Base-by-base conservation (phyloP, 352 stramenopile genomes). In the Globisporangium mamillatum region DNA sequence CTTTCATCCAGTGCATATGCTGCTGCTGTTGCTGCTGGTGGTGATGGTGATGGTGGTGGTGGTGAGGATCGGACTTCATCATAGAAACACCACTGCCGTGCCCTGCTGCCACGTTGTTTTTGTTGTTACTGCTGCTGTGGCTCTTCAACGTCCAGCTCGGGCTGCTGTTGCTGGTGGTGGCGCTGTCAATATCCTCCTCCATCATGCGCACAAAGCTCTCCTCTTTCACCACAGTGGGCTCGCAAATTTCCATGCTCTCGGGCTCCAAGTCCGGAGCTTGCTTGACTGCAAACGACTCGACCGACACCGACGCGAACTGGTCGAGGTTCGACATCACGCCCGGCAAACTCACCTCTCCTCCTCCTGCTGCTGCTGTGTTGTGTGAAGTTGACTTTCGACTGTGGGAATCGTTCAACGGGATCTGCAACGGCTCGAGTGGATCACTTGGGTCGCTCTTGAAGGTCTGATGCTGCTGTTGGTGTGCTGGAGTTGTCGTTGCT, bases 1-100 rank as follows among this genome's bases (percentile, higher is more conserved):
- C 63, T 24, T 73, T 73, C 62, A 64, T 54, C 67, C 67, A 73
- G 14, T 66, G 56, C 54, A 69, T 38, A 8, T 69, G 50, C 20
- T 61, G 50, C 7, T 60, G 29, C 20, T 54, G 22, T 24, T 24
- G 22, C 22, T 24, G 22, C 22, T 24, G 22, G 0, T 24, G 22
- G 22, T 24, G 22, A 24, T 24, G 22, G 22, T 24, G 22, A 24
- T 24, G 46, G 0, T 25, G 24, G 1, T 64, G 18, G 16, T 36
- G 60, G 14, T 65, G 53, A 2, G 36, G 10, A 2, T 41, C 50
- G 8, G 32, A 48, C 20, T 61, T 61, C 29, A 61, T 48, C 56
- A 61, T 61, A 0, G 56, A 61, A 1, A 22, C 29, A 27, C 55
- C 27, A 25, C 55, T 22, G 29, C 24, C 18, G 4, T 44, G 54